Evolutionary conservation across 2,329 filamentous ascomycete genomes (phyloP).

Genomic region (Cladophialophora immunda): DNA sequence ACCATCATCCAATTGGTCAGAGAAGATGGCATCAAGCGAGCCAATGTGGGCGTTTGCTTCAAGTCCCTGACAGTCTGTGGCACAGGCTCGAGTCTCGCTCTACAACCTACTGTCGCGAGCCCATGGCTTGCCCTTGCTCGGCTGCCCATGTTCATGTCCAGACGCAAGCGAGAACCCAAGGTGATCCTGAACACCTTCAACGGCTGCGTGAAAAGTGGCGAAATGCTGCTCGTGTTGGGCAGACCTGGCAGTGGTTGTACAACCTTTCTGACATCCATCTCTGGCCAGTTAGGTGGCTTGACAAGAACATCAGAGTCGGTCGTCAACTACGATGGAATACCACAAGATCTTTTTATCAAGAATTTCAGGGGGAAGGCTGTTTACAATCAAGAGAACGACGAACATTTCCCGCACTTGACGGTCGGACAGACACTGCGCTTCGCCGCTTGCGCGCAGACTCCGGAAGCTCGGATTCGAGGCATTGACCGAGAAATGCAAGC

Average conservation of each 20-base stretch:
- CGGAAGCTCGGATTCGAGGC: conserved; percentile 13
- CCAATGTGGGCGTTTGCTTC: conserved; percentile 66
- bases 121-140: conserved; percentile 67
- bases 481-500: conserved; percentile 20
- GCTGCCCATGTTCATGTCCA: conserved; percentile 63
- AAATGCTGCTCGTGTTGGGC: conserved; percentile 73
- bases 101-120: conserved; percentile 72
- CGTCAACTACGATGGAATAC: conserved; percentile 66
- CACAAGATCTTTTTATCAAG: conserved; percentile 62
- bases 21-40: conserved; percentile 30
- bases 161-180: conserved; percentile 33
- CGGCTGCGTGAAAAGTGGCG: conserved; percentile 59
- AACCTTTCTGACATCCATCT: conserved; percentile 84
- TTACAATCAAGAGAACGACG: conserved; percentile 63
- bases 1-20: conserved; percentile 27
- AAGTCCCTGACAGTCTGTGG: conserved; percentile 70
- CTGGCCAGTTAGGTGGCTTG: conserved; percentile 78
- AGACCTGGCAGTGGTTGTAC: conserved; percentile 73
- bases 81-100: conserved; percentile 68
- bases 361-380: conserved; percentile 60
- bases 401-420: conserved; percentile 61
- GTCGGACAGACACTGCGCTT: conserved; percentile 63
- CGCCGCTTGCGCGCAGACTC: conserved; percentile 51
- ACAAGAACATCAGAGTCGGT: neutral
- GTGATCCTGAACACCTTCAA: conserved; percentile 59